Evolutionary conservation across 768 basidiomycete genomes (phyloP), one percentile per base, ranked within the genome.

Genomic region (Thelephora aurantiotincta): DNA sequence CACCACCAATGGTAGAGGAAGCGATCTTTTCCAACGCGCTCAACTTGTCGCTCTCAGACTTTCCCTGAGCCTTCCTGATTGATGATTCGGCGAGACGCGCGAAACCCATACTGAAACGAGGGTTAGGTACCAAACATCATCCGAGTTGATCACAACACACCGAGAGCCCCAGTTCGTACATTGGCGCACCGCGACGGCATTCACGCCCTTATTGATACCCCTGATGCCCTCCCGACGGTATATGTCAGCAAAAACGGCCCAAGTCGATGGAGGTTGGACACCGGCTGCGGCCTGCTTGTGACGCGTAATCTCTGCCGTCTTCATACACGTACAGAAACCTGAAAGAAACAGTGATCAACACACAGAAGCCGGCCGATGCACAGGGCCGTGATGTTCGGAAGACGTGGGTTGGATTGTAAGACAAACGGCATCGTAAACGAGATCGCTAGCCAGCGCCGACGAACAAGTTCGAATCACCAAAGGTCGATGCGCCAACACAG

Each of bases 301-400:
- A 56, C 93, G 82, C 43, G 93, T 97, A 55, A 98, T 98, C 65
- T 94, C 92, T 52, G 78, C 96, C 18, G 96, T 99, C 68, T 99
- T 99, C 96, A 99, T 99, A 66, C 91, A 96, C 37, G 94, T 97
- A 67, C 91, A 94, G 70, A 98, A 91, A 57, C 94, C 92, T 96
- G 54, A 13, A 42, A 33, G 52, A 5, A 33, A 47, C 42, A 47
- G n/a, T 33, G 47, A 43, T 46, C 9, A 49, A 30, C 38, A 49
- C 37, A 18, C 14, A 41, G 9, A 30, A 9, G 5, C 5, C 26
- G 9, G 5, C 22, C 12, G n/a, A 23, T 26, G 22, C 11, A 6
- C 11, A 20, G 18, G 12, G 36, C 34, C 18, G 36, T 22, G 38
- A 47, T 30, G 26, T 9, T 41, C 38, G 14, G 38, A 14, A n/a